Percentiles rank a stretch among this genome's conserved stretches.
phyloP scores from a whole-genome alignment of 2,329 filamentous ascomycete species.

The Stachybotrys elegans region DNA sequence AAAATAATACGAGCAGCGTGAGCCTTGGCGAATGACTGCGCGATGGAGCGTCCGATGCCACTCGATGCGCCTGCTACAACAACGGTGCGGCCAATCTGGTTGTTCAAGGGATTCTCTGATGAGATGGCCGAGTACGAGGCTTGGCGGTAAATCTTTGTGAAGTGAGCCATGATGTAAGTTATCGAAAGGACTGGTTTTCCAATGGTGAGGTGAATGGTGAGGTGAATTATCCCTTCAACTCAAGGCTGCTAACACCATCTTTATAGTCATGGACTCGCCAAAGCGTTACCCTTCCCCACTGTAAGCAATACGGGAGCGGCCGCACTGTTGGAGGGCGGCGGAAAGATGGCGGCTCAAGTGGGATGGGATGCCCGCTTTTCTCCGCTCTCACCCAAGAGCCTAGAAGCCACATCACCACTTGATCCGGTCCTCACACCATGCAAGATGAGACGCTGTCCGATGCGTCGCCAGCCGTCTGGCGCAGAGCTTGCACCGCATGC shows the following conservation, averaged over 20 bases:
- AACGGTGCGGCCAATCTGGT: background rate
- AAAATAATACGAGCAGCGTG: constrained; percentile 1
- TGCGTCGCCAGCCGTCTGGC: background rate
- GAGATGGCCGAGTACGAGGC: background rate
- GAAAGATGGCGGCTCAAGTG: background rate
- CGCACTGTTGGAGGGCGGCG: background rate
- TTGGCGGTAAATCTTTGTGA: constrained; percentile 1
- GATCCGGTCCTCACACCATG: too few relatives aligned
- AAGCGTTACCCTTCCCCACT: background rate
- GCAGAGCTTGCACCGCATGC: constrained; percentile 1
- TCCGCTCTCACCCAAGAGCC: background rate
- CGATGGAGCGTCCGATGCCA: background rate
- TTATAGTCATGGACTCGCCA: constrained; percentile 1
- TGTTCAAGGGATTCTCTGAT: background rate
- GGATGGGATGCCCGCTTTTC: background rate
- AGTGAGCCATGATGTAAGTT: constrained; percentile 1
- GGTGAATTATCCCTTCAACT: too few relatives aligned
- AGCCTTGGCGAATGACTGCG: constrained; percentile 1
- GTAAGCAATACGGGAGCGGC: background rate
- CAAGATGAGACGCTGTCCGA: background rate
- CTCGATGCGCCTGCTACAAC: constrained; percentile 1
- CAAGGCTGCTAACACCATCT: background rate
- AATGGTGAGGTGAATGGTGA: background rate
- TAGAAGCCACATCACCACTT: background rate
- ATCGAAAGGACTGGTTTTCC: background rate